Evolutionary conservation across 2,329 filamentous ascomycete genomes (phyloP), one percentile per base, ranked within the genome.

Genomic region (Oidium heveae): DNA sequence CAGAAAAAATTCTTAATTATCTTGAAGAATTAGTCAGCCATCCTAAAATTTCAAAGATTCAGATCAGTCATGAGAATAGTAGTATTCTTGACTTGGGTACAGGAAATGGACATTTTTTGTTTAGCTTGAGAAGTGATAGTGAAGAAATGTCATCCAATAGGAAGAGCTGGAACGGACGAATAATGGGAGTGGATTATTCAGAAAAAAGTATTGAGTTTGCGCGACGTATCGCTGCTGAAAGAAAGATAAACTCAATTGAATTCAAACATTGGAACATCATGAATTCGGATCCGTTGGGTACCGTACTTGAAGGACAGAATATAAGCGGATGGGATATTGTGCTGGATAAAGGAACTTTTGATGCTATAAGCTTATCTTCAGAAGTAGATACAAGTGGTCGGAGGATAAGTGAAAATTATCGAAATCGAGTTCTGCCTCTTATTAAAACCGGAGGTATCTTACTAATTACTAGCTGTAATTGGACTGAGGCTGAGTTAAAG

Each of bases 261-360:
- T 82, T 82, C 58, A 65, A 71, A 54, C 69, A 67, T 46, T 74
- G 71, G 68, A 74, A 77, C 65, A 64, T 77, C 20, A 66, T 77
- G 41, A 62, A 60, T 12, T 65, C 70, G 41, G 66, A 71, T 67
- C 61, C 71, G 61, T 18, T 56, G 18, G 61, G 34, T 1, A 44
- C 58, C 6, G 52, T 62, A 1, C 56, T 63, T 2, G 53, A 53
- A 4, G 59, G 56, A 0, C 16, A 52, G 15, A 58, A 62, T 33
- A 36, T 34, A 2, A 24, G 57, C 1, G 84, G 84, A 0, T 96
- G 88, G 70, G 87, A 96, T 67, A 78, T 95, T 0, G 82, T 95
- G 0, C 75, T 95, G n/a, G 91, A 98, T 68, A 98, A 98, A 69
- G 91, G 91, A 47, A 98, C 91, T 0, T 98, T 96, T 66, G 91